Percentiles rank a stretch among this genome's conserved stretches.
phyloP scores from a whole-genome alignment of 192 early-diverging fungal species.

The Coemansia sp. region DNA sequence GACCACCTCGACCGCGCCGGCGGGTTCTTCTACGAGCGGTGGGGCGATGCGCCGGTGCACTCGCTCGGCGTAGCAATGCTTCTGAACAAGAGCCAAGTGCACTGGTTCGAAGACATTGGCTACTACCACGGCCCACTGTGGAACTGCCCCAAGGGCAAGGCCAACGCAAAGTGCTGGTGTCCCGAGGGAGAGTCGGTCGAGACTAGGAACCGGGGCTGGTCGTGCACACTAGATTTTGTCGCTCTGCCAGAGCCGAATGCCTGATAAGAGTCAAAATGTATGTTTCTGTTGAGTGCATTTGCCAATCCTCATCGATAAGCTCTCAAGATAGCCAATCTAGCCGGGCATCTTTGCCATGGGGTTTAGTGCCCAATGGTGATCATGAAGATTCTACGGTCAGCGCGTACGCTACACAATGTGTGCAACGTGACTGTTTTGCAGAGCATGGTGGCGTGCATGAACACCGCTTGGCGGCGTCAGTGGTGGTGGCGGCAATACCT shows the following conservation, averaged over 20 bases:
- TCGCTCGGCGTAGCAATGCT: conserved; percentile 62
- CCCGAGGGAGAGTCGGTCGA: conserved; percentile 46
- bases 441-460: background rate
- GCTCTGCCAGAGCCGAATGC: conserved; percentile 24
- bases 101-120: conserved; percentile 72
- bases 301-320: background rate
- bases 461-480: background rate
- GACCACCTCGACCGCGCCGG: conserved; percentile 71
- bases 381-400: background rate
- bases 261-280: background rate
- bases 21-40: conserved; percentile 86
- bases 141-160: conserved; percentile 40
- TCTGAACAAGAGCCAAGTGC: conserved; percentile 56
- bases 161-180: conserved; percentile 48
- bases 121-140: conserved; percentile 53
- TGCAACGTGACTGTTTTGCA: background rate
- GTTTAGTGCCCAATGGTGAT: background rate
- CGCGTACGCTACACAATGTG: background rate
- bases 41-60: conserved; percentile 66
- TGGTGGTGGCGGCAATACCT: background rate
- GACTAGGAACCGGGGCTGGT: conserved; percentile 40
- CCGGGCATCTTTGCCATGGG: background rate
- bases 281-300: background rate
- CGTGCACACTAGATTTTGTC: conserved; percentile 45
- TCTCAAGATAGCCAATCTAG: background rate